Conservation (phyloP, 73 alveolate species). For the Paramecium primaurelia region DNA sequence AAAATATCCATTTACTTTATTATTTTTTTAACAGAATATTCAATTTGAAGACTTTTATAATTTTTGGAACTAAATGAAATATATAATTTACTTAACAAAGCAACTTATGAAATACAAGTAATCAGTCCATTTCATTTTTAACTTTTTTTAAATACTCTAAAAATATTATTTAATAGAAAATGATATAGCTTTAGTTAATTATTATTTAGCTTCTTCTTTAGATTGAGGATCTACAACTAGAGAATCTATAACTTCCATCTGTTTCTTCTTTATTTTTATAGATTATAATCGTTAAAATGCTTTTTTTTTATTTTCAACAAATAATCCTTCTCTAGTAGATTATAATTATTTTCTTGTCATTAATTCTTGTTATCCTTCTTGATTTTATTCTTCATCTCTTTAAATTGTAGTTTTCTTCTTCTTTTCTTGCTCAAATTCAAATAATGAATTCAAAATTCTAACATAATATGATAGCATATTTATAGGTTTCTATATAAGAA, state of each 20-base stretch:
- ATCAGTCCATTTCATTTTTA: background rate
- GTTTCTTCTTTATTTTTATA: background rate
- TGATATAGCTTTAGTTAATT: background rate
- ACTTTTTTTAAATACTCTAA: background rate
- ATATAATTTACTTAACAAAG: background rate
- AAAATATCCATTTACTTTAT: conserved; percentile 34
- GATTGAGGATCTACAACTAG: background rate
- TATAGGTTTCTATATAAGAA: background rate
- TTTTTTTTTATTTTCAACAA: background rate
- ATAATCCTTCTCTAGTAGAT: background rate
- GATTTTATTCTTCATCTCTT: background rate
- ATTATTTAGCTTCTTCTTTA: background rate
- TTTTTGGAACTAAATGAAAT: background rate
- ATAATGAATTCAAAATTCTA: background rate
- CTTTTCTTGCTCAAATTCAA: background rate
- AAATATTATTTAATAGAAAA: background rate
- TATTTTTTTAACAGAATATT: conserved; percentile 46
- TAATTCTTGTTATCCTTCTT: background rate
- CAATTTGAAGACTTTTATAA: conserved; percentile 21
- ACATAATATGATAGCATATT: background rate
- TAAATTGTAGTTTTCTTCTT: background rate
- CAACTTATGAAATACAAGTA: background rate
- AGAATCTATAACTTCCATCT: background rate
- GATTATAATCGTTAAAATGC: conserved; percentile 1
- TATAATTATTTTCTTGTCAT: background rate